Base-by-base conservation (phyloP, 371 early-diverging fungal species). In the Phascolomyces articulosus region DNA sequence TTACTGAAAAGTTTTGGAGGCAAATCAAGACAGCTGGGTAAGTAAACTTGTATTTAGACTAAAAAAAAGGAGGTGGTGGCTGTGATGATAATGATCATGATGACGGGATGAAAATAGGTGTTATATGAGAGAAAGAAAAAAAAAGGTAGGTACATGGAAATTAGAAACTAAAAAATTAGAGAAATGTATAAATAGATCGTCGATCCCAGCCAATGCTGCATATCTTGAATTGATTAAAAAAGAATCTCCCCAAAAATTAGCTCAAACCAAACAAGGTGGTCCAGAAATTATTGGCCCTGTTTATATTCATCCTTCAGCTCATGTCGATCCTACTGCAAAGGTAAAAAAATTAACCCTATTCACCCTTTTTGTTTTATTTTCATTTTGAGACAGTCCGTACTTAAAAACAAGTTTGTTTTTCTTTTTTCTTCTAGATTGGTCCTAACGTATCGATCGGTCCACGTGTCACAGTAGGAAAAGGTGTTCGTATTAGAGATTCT, bases 371-470 rank as follows among this genome's bases (percentile, higher is more conserved):
- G n/a, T n/a, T n/a, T n/a, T n/a, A n/a, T n/a, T n/a, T n/a, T n/a
- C n/a, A n/a, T n/a, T n/a, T n/a, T n/a, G n/a, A n/a, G n/a, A n/a
- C n/a, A n/a, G n/a, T n/a, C n/a, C n/a, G n/a, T n/a, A n/a, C n/a
- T n/a, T n/a, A n/a, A 54, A 21, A 31, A 40, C 24, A 38, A 23
- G 15, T 13, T 24, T 56, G 23, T 16, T n/a, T 3, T 16, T 16
- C n/a, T n/a, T n/a, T n/a, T n/a, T n/a, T n/a, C n/a, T 40, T 16
- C 2, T 54, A 90, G 85, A 90, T 99, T 63, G 96, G 97, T 2
- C 97, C 96, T 47, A 96, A 98, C 77, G 97, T 97, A 7, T 91
- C 92, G n/a, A 93, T 98, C 66, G 98, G 96, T 44, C 93, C 96
- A 16, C 95, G 96, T 64, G 96, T 88, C 4, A 78, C 87, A n/a